Evolutionary conservation across 352 stramenopile species (phyloP), one percentile per base, ranked within the genome.

Genomic region (Globisporangium perplexum): DNA sequence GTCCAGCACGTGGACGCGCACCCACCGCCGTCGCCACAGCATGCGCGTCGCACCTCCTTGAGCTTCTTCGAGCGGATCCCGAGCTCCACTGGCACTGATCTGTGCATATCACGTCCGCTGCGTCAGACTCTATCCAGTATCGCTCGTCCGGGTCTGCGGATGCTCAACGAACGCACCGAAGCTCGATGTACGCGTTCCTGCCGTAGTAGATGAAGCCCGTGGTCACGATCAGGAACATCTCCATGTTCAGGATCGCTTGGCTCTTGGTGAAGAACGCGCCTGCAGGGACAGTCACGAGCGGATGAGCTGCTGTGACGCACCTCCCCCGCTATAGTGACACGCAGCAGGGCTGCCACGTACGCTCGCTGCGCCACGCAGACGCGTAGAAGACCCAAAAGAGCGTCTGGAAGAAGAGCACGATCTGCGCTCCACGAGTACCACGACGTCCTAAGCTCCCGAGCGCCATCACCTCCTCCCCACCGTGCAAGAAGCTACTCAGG

Each of bases 361-460:
- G 73, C 33, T 93, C 82, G 10, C 66, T 74, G 31, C 72, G 74
- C 75, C 77, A 90, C 20, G 76, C 67, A 2, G 82, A 88, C 7
- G 79, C 82, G 39, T 88, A 90, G 24, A 88, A 81, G n/a, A 88
- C 62, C 82, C 82, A 93, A 46, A 86, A 90, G 22, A 88, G 52
- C 43, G 56, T 55, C 65, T 93, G 82, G 36, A 83, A 52, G 12
- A 85, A 36, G 50, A 90, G 56, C 8, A 88, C 73, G 8, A 73
- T 46, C 82, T 93, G 36, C 15, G 10, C n/a, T n/a, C n/a, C 39
- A 17, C 30, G 24, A 17, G 14, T 15, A 20, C 3, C 15, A n/a
- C n/a, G n/a, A n/a, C n/a, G n/a, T n/a, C n/a, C n/a, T n/a, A n/a
- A n/a, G n/a, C n/a, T n/a, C n/a, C n/a, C n/a, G n/a, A n/a, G n/a